Evolutionary conservation across 495 filamentous ascomycete genomes (phyloP).

Genomic region (Podospora comata): DNA sequence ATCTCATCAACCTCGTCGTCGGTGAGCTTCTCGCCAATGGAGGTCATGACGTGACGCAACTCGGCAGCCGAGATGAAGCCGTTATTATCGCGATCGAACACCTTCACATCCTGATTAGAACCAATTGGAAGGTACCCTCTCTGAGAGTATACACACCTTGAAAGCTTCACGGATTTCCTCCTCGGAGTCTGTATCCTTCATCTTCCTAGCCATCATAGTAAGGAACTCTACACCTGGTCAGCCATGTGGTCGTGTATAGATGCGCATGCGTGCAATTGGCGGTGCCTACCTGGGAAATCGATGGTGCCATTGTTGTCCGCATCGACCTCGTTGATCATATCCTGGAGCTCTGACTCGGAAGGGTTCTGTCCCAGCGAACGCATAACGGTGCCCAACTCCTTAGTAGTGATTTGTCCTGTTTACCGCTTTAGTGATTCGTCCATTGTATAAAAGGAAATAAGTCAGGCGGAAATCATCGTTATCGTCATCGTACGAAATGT

Average conservation of each 20-base stretch:
- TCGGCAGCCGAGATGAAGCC: constrained; percentile 98
- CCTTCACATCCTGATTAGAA: constrained; percentile 51
- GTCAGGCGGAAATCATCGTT: neutral
- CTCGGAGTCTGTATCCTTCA: constrained; percentile 99
- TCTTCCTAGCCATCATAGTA: constrained; percentile 99
- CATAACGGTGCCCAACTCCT: constrained; percentile 99
- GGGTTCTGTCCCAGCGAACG: constrained; percentile 99
- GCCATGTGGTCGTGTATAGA: constrained; percentile 18
- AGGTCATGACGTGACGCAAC: constrained; percentile 98
- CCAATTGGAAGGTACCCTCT: neutral
- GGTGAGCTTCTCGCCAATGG: constrained; percentile 98
- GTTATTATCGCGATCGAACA: constrained; percentile 99
- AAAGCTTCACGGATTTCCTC: constrained; percentile 93
- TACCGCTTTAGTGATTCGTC: constrained; percentile 22
- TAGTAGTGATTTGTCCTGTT: constrained; percentile 97
- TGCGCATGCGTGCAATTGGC: neutral
- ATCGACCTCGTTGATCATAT: constrained; percentile 99
- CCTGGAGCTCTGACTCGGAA: constrained; percentile 96
- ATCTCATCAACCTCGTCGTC: constrained; percentile 99
- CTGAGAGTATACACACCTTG: constrained; percentile 36
- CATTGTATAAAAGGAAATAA: neutral
- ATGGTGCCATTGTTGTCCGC: constrained; percentile 99
- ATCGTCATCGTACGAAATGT: constrained; percentile 8
- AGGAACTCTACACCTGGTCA: constrained; percentile 73
- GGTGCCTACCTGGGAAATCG: constrained; percentile 84